A percentile compares a stretch with the other conserved stretches of the same genome.
Conservation (phyloP, 225 moss, liverwort and hornwort genomes). For the Rhytidiadelphus loreus region DNA sequence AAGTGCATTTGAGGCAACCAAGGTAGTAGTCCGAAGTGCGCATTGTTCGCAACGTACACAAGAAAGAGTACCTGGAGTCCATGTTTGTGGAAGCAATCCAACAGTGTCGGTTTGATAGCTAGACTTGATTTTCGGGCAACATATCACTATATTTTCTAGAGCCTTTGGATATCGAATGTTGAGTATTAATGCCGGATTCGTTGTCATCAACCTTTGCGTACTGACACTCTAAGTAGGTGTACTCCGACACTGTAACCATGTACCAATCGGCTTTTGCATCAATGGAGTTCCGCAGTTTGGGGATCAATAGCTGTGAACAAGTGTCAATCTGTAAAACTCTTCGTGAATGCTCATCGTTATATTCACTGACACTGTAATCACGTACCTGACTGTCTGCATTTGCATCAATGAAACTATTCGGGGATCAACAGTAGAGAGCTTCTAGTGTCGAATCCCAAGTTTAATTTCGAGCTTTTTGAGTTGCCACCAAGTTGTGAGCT, state of each 20-base stretch:
- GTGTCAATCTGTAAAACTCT: not conserved
- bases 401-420: not conserved
- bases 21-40: not conserved
- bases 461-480: too few relatives aligned
- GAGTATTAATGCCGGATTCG: not conserved
- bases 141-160: not conserved
- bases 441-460: not conserved
- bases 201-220: not conserved
- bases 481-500: not conserved
- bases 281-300: not conserved
- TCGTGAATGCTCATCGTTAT: not conserved
- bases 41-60: not conserved
- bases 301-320: not conserved
- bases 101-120: not conserved
- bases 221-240: too few relatives aligned
- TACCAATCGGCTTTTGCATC: not conserved
- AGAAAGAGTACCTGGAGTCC: not conserved
- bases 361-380: not conserved
- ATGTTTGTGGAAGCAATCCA: not conserved
- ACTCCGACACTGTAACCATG: not conserved
- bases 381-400: not conserved
- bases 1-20: not conserved
- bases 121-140: not conserved
- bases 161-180: too few relatives aligned
- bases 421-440: not conserved